Base-by-base conservation (phyloP, 495 filamentous ascomycete genomes). In the Parathielavia appendiculata region DNA sequence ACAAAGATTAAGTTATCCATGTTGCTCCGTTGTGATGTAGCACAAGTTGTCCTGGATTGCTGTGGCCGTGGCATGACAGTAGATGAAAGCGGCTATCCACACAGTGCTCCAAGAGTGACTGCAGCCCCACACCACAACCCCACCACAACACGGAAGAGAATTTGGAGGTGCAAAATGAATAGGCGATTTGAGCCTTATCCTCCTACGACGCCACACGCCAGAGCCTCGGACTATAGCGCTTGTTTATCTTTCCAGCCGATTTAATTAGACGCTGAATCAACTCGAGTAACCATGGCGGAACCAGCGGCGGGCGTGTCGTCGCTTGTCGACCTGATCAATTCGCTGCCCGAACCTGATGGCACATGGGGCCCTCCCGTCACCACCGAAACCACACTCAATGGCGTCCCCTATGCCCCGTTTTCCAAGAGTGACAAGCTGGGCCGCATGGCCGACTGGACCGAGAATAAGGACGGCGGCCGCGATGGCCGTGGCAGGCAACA, bases 361-460 rank as follows among this genome's bases (percentile, higher is more conserved):
- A 89, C 89, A 65, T 98, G 93, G 93, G 93, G 93, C 36, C 93
- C 93, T 55, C 75, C 88, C 54, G 81, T 84, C 52, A 83, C 90
- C 26, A 81, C 74, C 59, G 90, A 96, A 66, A 93, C 90, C 54
- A 92, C 87, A 54, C 79, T 98, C 58, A 84, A 92, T 66, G 93
- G 95, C 68, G 91, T 97, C 35, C 93, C 93, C 5, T 98, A 96
- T 64, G 92, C 92, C 49, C 92, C 95, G 46, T 98, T 91, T 77
- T 96, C 91, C 59, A 98, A 98, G 79, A 90, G 90, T 64, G 93
- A 98, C 79, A 98, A 97, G 80, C 78, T 98, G 30, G 93, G 95
- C 54, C 91, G 93, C 63, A 98, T 98, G 93, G 93, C 93, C 19
- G 93, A 98, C 75, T 98, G 95, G 95, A 95, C 92, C n/a, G 93